A percentile compares a stretch with the other conserved stretches of the same genome.
Evolutionary conservation across 2,329 filamentous ascomycete genomes (phyloP).

Genomic region (Ascocoryne sarcoides): DNA sequence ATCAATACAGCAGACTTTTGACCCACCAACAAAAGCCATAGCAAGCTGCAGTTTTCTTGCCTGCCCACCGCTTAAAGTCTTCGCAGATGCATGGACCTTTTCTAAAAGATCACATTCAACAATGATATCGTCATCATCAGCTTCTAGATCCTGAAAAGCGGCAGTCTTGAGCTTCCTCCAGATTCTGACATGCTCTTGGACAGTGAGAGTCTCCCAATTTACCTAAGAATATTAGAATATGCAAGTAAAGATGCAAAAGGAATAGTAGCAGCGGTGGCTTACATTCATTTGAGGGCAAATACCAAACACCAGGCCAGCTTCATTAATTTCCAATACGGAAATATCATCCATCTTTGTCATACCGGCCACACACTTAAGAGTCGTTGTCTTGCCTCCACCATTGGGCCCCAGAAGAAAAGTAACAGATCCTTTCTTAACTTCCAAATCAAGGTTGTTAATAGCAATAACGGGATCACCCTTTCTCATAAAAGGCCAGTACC

Average conservation of each 20-base stretch:
- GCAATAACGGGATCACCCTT: conserved; percentile 42
- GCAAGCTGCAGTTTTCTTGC: conserved; percentile 59
- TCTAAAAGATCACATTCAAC: conserved; percentile 48
- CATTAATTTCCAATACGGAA: conserved; percentile 25
- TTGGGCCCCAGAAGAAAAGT: conserved; percentile 57
- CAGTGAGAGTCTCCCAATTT: conserved; percentile 55
- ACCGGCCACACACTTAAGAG: conserved; percentile 55
- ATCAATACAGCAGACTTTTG: conserved; percentile 55
- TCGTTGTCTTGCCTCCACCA: conserved; percentile 57
- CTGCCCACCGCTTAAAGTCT: conserved; percentile 55
- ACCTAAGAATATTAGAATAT: conserved; percentile 31
- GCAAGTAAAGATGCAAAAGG: conserved; percentile 33
- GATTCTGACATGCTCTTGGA: conserved; percentile 52
- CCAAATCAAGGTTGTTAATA: conserved; percentile 47
- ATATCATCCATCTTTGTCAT: conserved; percentile 50
- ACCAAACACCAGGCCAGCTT: conserved; percentile 20
- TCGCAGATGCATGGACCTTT: conserved; percentile 46
- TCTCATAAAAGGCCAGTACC: conserved; percentile 21
- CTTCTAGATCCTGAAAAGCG: conserved; percentile 35
- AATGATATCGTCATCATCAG: conserved; percentile 40
- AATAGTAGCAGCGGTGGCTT: neutral
- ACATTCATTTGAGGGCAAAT: conserved; percentile 25
- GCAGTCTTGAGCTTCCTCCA: conserved; percentile 50
- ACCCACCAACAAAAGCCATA: conserved; percentile 60
- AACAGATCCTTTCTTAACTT: conserved; percentile 51